Base-by-base conservation (phyloP, 2,329 filamentous ascomycete species). In the Ophiostoma triangulosporum region DNA sequence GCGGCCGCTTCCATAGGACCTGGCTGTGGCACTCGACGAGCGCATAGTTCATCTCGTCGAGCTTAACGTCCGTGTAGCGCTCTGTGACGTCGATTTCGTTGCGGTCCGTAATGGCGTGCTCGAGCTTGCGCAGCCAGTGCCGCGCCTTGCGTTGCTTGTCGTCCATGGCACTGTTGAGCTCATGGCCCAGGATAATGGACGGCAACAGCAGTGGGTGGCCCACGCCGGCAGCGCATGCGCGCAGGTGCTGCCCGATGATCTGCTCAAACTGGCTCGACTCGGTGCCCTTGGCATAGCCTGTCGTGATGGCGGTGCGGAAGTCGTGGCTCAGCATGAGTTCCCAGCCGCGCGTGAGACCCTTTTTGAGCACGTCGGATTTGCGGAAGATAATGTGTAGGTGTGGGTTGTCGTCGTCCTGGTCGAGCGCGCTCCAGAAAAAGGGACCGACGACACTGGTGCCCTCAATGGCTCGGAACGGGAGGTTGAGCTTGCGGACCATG, bases 281-380 rank as follows among this genome's bases (percentile, higher is more conserved):
- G 2, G 80, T 83, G 55, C 79, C 78, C 67, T 83, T 83, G 61
- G 77, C 71, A 63, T 73, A 83, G 52, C 79, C 80, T 2, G 75
- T 77, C 1, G 79, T 83, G 58, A 81, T 71, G 58, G 68, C 67
- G 2, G 72, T 74, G 12, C 64, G 68, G 65, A 81, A 74, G 48
- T 70, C 73, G 64, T 83, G 70, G 3, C 77, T 80, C 35, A 83
- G 71, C 69, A 80, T 79, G 53, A 81, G 69, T 65, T 83, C 80
- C 77, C 78, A 83, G 45, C 80, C 80, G 53, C 80, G 74, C 15
- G 79, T 83, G 61, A 71, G 72, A 57, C 77, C 78, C 66, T 78
- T 81, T 63, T 83, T 83, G 50, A 77, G 75, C 32, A 83, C 79
- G 61, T 83, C 79, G n/a, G 76, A 80, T 64, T 83, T 83, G 59